Evolutionary conservation across 352 stramenopile genomes (phyloP), one percentile per base, ranked within the genome.

Genomic region (Phytophthora cryptogea): DNA sequence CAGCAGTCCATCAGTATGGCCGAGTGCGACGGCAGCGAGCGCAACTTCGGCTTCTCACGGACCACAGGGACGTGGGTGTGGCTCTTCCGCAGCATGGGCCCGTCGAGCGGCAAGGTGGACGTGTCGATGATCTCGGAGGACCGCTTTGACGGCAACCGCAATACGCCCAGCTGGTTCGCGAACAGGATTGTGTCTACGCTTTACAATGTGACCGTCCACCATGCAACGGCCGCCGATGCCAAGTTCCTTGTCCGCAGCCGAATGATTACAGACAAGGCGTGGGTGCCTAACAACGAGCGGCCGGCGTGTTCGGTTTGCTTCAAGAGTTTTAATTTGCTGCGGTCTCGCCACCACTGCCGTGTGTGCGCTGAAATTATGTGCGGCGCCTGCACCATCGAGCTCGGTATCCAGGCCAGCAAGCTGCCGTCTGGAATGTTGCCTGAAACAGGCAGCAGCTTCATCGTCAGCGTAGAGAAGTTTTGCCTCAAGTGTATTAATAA

Each of bases 281-380:
- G 80, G 80, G 80, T 90, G 27, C 76, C 78, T 1, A 90, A 90
- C 60, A 77, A 78, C 46, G 78, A 88, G 50, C 76, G 83, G 0
- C 74, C 80, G 13, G 78, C 80, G 3, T 93, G 83, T 41, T 87
- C 70, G 23, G 78, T 91, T 8, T 93, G 83, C 59, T 86, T 89
- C 55, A 90, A 90, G 67, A 86, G 74, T 39, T 93, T 93, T 49
- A 84, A 77, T 43, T 56, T 90, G 47, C 62, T 93, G 48, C 80
- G 83, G 1, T 80, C 78, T 39, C 83, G 85, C 32, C 85, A 94
- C 63, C 83, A 94, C 63, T 94, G 85, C 58, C 83, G 83, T 30
- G 79, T 88, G 6, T 94, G 85, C 45, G 83, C 80, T 33, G 85
- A 94, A 54, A 89, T 94, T 59, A 92, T 92, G 80, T 92, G 83